phyloP scores from a whole-genome alignment of 768 basidiomycete genomes.

The Leccinum sublutescens region DNA sequence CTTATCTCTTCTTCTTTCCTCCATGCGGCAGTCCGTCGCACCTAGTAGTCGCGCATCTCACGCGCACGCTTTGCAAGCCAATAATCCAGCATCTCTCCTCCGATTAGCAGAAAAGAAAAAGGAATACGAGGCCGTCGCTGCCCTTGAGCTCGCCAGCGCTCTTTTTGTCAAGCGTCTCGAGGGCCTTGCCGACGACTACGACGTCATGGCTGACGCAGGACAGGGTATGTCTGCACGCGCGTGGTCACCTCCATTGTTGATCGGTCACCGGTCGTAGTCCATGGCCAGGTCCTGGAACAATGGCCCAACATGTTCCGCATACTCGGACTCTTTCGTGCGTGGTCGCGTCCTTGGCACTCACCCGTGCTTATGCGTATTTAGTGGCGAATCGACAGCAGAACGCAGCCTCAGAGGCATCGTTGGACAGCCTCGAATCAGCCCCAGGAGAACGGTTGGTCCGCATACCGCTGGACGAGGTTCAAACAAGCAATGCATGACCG shows the following conservation, averaged over 20 bases:
- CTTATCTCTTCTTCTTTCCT: neutral
- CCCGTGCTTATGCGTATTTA: slow-evolving; percentile 19
- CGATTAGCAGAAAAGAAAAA: slow-evolving; percentile 78
- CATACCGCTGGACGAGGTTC: slow-evolving; percentile 69
- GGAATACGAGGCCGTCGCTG: slow-evolving; percentile 72
- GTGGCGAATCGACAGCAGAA: slow-evolving; percentile 49
- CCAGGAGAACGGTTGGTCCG: slow-evolving; percentile 67
- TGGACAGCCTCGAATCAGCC: slow-evolving; percentile 10
- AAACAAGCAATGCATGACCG: slow-evolving; percentile 24
- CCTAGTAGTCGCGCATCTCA: slow-evolving; percentile 52
- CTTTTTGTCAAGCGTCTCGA: slow-evolving; percentile 68
- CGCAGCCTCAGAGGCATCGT: slow-evolving; percentile 25
- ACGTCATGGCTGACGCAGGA: slow-evolving; percentile 76
- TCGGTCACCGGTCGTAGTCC: slow-evolving; percentile 42
- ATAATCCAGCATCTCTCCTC: slow-evolving; percentile 47
- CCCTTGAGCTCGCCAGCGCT: slow-evolving; percentile 62
- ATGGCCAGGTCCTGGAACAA: slow-evolving; percentile 74
- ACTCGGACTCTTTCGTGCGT: slow-evolving; percentile 64
- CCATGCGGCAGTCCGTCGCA: slow-evolving; percentile 58
- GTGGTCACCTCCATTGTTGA: neutral
- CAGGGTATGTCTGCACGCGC: slow-evolving; percentile 42
- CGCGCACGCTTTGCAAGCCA: slow-evolving; percentile 38
- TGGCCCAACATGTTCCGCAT: slow-evolving; percentile 86
- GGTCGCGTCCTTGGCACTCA: neutral
- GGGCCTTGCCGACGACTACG: slow-evolving; percentile 66